Conservation (phyloP, 225 moss, liverwort and hornwort species). For the Rhytidiadelphus loreus region DNA sequence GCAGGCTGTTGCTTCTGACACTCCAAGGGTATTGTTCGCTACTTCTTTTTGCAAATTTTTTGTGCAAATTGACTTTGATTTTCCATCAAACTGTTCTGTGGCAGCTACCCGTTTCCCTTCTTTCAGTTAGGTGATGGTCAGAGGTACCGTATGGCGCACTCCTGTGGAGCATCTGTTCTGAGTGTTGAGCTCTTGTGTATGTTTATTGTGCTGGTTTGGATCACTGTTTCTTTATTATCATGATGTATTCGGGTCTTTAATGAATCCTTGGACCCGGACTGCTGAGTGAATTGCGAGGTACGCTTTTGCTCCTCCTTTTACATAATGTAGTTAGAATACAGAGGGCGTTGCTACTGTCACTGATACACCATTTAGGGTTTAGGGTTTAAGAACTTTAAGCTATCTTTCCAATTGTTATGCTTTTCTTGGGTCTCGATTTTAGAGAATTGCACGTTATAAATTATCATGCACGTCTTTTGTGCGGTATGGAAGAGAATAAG, state of each 20-base stretch:
- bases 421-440: background rate
- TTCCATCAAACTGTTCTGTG: background rate
- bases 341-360: background rate
- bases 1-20: conserved; percentile 46
- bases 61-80: background rate
- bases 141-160: background rate
- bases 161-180: background rate
- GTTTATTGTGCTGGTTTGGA: background rate
- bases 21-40: conserved; percentile 13
- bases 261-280: background rate
- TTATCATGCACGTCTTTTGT: background rate
- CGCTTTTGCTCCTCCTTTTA: background rate
- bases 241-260: background rate
- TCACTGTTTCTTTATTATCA: background rate
- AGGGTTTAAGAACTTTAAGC: conserved; percentile 20
- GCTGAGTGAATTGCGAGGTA: background rate
- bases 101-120: background rate
- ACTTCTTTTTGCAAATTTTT: background rate
- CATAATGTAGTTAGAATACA: background rate
- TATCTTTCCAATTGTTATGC: background rate
- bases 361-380: conserved; percentile 1
- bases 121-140: background rate
- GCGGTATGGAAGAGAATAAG: background rate
- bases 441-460: background rate
- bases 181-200: background rate